Percentiles rank a stretch among this genome's conserved stretches.
Conservation (phyloP, 306 rosid species). For the Dalbergia cultrata region DNA sequence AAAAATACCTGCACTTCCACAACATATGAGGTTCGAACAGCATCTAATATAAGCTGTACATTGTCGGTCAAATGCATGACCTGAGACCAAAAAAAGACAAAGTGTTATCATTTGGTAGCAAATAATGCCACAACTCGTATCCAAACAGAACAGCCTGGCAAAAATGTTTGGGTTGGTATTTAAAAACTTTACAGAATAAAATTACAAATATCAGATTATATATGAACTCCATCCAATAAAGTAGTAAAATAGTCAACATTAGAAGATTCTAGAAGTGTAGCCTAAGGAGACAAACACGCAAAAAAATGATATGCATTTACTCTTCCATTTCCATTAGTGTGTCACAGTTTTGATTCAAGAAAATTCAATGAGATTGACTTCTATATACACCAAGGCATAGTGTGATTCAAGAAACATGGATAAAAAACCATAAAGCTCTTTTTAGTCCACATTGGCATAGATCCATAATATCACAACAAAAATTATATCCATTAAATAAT, state of each 20-base stretch:
- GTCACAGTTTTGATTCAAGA: constrained; percentile 22
- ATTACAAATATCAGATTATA: neutral
- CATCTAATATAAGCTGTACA: constrained; percentile 70
- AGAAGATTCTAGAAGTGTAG: constrained; percentile 4
- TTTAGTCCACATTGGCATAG: neutral
- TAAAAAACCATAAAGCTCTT: constrained; percentile 35
- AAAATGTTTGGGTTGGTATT: neutral
- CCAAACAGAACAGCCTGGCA: neutral
- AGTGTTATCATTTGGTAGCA: neutral
- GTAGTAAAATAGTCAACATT: constrained; percentile 29
- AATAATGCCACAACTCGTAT: constrained; percentile 32
- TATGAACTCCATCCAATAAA: constrained; percentile 11
- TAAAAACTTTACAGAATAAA: constrained; percentile 2
- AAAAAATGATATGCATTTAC: constrained; percentile 24
- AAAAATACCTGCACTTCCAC: constrained; percentile 79
- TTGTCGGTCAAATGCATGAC: constrained; percentile 77
- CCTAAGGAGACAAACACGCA: neutral
- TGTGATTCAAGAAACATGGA: neutral
- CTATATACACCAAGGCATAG: neutral
- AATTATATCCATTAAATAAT: constrained; percentile 25
- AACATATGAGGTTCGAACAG: constrained; percentile 63
- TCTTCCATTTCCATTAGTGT: constrained; percentile 10
- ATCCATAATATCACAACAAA: neutral
- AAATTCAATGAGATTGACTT: constrained; percentile 19
- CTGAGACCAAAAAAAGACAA: constrained; percentile 67